Evolutionary conservation across 2,329 filamentous ascomycete species (phyloP), one percentile per base, ranked within the genome.

Genomic region (Paecilomyces fulvus): DNA sequence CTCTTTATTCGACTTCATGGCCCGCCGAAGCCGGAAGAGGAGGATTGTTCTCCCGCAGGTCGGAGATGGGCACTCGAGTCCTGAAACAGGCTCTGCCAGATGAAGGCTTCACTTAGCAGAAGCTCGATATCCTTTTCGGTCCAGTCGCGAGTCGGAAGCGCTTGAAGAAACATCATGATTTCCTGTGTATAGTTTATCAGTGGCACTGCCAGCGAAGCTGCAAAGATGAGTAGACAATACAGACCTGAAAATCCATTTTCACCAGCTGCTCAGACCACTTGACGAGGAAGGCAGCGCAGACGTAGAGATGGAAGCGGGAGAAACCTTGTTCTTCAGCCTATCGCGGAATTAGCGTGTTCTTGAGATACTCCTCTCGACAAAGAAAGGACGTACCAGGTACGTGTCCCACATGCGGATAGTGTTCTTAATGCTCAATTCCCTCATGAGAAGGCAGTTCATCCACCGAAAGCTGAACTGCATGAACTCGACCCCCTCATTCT

Each of bases 371-470:
- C 2, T 31, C 30, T 17, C 9, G 5, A 8, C 49, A 17, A 30
- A 9, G 21, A 37, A 23, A 55, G 49, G 51, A 12, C 53, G 75
- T 78, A 96, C 92, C 77, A 99, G 83, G 76, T 99, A 99, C 25
- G 94, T 99, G 73, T 99, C 94, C 94, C 94, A 99, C 94, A 99
- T 99, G 64, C 94, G 83, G 61, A 99, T 95, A 0, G 91, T 96
- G 70, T 96, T 97, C 71, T 87, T 89, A 56, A 99, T 92, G 69
- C 89, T 96, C 62, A 99, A 89, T 75, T 99, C 94, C 61, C 94
- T 84, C 94, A 99, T 99, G 62, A 99, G 79, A 54, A 99, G 83
- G 72, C 94, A 99, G 68, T 99, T 99, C 94, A 99, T 99, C 94
- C 94, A 99, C 56, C 94, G 83, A 71, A 99, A 99, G 73, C 91